A percentile compares a stretch with the other conserved stretches of the same genome.
These are phyloP conservation scores for Tetrahymena malaccensis DNA, from an alignment of 73 alveolate genomes.

Conservation along the genomic window DNA sequence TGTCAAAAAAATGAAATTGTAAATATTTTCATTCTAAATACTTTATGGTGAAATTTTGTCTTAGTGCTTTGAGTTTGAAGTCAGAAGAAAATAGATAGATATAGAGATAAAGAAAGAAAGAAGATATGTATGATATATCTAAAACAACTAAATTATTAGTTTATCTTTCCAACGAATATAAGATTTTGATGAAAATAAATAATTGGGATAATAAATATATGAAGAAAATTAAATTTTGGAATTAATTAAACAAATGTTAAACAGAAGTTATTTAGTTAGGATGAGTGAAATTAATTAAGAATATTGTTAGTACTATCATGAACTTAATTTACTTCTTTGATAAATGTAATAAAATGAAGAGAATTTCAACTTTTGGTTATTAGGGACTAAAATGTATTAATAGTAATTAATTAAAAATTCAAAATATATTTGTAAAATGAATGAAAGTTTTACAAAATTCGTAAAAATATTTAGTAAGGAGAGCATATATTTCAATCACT, in stretches of 20 bases:
- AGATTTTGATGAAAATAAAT: not conserved
- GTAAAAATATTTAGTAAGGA: not conserved
- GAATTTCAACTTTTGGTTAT: not conserved
- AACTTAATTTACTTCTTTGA: not conserved
- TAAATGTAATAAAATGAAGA: not conserved
- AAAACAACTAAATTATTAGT: not conserved
- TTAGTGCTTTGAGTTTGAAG: not conserved
- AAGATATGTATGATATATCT: not conserved
- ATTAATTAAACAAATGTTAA: not conserved
- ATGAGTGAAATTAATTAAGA: not conserved
- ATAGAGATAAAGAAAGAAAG: not conserved
- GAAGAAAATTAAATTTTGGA: not conserved
- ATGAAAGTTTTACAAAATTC: not conserved
- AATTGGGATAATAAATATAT: not conserved
- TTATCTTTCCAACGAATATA: not conserved
- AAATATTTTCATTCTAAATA: no score
- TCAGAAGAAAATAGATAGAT: no score
- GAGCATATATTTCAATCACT: not conserved
- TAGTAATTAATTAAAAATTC: not conserved
- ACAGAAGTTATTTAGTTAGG: not conserved
- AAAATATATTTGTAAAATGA: no score
- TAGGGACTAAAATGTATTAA: not conserved
- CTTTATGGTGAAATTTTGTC: not conserved
- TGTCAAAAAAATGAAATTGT: no score
- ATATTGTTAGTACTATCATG: not conserved